Evolutionary conservation across 305 asterid species (phyloP).

Genomic region (Salvia sclarea): DNA sequence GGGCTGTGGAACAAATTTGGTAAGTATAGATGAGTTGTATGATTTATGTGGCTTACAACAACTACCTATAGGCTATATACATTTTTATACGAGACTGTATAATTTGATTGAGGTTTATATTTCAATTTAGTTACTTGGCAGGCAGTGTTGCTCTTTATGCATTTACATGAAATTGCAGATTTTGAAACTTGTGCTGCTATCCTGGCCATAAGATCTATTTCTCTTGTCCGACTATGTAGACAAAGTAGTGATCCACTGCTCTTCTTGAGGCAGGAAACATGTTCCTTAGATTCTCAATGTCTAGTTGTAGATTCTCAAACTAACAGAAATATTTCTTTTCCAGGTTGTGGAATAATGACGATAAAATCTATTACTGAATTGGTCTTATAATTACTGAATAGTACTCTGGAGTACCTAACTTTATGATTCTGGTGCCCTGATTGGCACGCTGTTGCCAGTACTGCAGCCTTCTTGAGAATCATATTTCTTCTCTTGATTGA

Average conservation of each 20-base stretch:
- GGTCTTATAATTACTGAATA: conserved; percentile 10
- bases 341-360: background rate
- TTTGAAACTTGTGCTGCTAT: conserved; percentile 12
- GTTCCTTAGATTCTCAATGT: background rate
- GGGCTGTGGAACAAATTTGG: conserved; percentile 10
- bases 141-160: background rate
- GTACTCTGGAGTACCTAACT: background rate
- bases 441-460: background rate
- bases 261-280: conserved; percentile 10
- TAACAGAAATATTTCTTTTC: background rate
- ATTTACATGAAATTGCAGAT: conserved; percentile 17
- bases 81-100: background rate
- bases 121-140: conserved; percentile 15
- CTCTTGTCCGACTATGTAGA: conserved; percentile 1
- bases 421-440: conserved; percentile 1
- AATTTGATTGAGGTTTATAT: conserved; percentile 14
- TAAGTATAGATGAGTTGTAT: conserved; percentile 10
- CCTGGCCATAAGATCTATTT: conserved; percentile 1
- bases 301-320: background rate
- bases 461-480: background rate
- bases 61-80: background rate
- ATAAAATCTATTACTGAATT: background rate
- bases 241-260: background rate
- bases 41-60: background rate
- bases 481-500: background rate